Evolutionary conservation across 192 early-diverging fungal genomes (phyloP), one percentile per base, ranked within the genome.

Genomic region (Allomyces macrogynus): DNA sequence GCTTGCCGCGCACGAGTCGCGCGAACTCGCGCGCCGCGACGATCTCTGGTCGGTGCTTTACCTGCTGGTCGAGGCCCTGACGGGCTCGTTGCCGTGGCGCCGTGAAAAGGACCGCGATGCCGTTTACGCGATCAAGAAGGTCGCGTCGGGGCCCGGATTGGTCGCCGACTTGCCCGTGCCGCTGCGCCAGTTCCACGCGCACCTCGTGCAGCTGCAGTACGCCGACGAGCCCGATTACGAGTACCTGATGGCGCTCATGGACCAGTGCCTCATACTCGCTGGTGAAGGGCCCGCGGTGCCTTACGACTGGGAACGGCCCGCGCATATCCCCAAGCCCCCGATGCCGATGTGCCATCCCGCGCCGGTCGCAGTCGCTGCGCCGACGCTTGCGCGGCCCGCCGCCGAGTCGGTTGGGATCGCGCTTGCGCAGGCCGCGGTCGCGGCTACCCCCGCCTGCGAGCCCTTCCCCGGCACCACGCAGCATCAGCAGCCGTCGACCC

Each of bases 41-140:
- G 81, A 83, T 69, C 65, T 83, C 18, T 81, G 79, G 81, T 77
- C 77, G 1, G 67, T 80, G 10, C 78, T 83, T 57, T 83, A 83
- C 66, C 25, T 78, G 10, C 22, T 79, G 7, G 71, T 81, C 23
- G 81, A 82, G 67, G 79, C 77, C 63, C 49, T 78, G 11, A 71
- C 61, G 4, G 81, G 81, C 18, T 32, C 32, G 43, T 70, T 82
- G 12, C 81, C 81, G 23, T 82, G 81, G 81, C 78, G 79, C n/a
- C 71, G 68, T 63, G 79, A 78, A 64, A 81, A 81, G 71, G 76
- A 67, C 25, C 44, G 40, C 25, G 44, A 60, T 24, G 65, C 66
- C 20, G 62, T 67, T 5, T 67, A 68, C 62, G 26, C 24, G 12
- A 24, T 43, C 43, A 77, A 77, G 67, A 23, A 66, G 26, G 42